Base-by-base conservation (phyloP, 202 grass and related monocot species). In the Dendrocalamus latiflorus region DNA sequence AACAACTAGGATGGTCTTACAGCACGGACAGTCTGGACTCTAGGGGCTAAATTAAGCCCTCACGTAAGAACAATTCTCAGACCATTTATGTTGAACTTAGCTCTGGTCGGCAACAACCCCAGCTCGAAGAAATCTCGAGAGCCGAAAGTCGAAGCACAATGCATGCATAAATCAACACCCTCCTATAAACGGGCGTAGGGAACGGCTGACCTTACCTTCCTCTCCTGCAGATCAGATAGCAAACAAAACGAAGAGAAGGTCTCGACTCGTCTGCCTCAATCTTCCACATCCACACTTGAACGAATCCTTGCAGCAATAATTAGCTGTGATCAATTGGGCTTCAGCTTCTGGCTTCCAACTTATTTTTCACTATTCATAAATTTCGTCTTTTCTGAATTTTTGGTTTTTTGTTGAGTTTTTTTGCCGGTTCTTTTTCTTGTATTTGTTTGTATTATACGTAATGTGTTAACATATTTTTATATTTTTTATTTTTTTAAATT, bases 101-200 rank as follows among this genome's bases (percentile, higher is more conserved):
- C 54, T 72, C 54, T 56, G 68, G 56, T 74, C 68, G 15, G 57
- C 69, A 74, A 51, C 79, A 11, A 72, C n/a, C 68, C 16, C 68
- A 22, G 79, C 28, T 4, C 10, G 18, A 18, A 60, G 57, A 81
- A 48, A 81, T n/a, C 1, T 0, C 22, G 36, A 24, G 24, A 55
- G 17, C 28, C 36, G 43, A 45, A 62, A 77, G 63, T 15, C 5
- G 51, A 85, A 39, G 17, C 60, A 3, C 63, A 18, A 50, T 37
- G 9, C 28, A 22, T 13, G 21, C 48, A 16, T 24, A 22, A 44
- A 44, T 66, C 22, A 53, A 21, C 11, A 4, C 25, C 37, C 24
- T n/a, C 49, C 7, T 51, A 28, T 38, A 6, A 17, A 5, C 4
- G 8, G 18, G 16, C n/a, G n/a, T n/a, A n/a, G n/a, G n/a, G n/a